These are phyloP conservation scores for Phytophthora constricta DNA, from an alignment of 352 stramenopile species.

Conservation along the genomic window DNA sequence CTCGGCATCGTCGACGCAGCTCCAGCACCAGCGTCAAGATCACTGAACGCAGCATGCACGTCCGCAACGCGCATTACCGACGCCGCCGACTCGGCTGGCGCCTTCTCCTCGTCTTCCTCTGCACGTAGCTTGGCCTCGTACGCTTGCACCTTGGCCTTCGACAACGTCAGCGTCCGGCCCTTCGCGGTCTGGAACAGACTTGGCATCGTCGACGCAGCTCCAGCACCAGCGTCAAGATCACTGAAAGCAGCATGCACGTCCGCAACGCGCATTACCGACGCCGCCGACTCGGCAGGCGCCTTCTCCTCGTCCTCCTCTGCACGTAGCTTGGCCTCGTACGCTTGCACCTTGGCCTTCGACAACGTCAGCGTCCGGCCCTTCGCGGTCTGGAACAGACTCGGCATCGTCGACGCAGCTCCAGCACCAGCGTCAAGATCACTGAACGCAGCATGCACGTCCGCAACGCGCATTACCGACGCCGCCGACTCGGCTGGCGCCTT, in stretches of 20 bases:
- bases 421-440: background rate
- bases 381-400: slow-evolving; percentile 40
- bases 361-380: slow-evolving; percentile 35
- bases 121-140: slow-evolving; percentile 29
- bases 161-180: slow-evolving; percentile 38
- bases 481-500: background rate
- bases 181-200: slow-evolving; percentile 43
- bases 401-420: background rate
- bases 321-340: slow-evolving; percentile 28
- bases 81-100: slow-evolving; percentile 23
- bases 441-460: background rate
- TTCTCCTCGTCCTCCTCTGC: slow-evolving; percentile 17
- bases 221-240: background rate
- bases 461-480: background rate
- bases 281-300: slow-evolving; percentile 16
- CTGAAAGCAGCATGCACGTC: background rate
- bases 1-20: slow-evolving; percentile 14
- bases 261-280: slow-evolving; percentile 16
- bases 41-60: background rate
- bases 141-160: slow-evolving; percentile 30
- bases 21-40: too few relatives aligned
- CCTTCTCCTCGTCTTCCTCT: slow-evolving; percentile 13
- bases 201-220: slow-evolving; percentile 14
- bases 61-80: background rate
- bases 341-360: slow-evolving; percentile 35